These are phyloP conservation scores for Chloris gayana DNA, from an alignment of 176 grass and related monocot species.

Conservation along the genomic window DNA sequence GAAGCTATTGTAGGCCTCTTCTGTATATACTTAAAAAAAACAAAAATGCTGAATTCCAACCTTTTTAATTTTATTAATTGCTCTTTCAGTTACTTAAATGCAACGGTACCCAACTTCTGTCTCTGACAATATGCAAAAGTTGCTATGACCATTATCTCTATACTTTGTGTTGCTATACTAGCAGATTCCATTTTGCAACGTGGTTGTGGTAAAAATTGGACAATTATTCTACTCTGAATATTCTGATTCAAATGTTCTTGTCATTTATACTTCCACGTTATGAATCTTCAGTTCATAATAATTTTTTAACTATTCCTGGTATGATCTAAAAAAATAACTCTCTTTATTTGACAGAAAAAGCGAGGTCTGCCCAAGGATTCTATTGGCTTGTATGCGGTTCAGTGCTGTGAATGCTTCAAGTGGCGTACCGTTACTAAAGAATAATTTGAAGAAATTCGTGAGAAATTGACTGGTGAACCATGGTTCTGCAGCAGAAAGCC, in stretches of 20 bases:
- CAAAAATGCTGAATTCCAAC: neutral
- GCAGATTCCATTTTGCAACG: conserved; percentile 2
- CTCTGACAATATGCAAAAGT: neutral
- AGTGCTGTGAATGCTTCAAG: conserved; percentile 75
- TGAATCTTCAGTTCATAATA: conserved; percentile 8
- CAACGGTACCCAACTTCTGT: conserved; percentile 6
- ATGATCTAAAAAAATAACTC: conserved; percentile 14
- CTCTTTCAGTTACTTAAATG: conserved; percentile 13
- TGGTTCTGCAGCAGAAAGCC: conserved; percentile 71
- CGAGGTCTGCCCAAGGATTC: conserved; percentile 48
- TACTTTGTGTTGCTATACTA: neutral
- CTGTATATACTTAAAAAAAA: neutral
- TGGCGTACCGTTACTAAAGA: conserved; percentile 77
- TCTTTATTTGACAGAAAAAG: conserved; percentile 51
- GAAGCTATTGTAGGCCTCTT: neutral
- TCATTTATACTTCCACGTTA: conserved; percentile 1
- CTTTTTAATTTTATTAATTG: neutral
- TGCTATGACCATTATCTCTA: conserved; percentile 17
- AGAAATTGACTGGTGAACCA: conserved; percentile 66
- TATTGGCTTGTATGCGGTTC: conserved; percentile 71
- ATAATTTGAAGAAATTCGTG: conserved; percentile 74
- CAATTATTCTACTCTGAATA: neutral
- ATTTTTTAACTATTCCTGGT: neutral
- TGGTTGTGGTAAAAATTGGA: conserved; percentile 1
- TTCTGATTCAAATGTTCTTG: neutral